phyloP scores from a whole-genome alignment of 768 basidiomycete genomes.

The Lentinula edodes region DNA sequence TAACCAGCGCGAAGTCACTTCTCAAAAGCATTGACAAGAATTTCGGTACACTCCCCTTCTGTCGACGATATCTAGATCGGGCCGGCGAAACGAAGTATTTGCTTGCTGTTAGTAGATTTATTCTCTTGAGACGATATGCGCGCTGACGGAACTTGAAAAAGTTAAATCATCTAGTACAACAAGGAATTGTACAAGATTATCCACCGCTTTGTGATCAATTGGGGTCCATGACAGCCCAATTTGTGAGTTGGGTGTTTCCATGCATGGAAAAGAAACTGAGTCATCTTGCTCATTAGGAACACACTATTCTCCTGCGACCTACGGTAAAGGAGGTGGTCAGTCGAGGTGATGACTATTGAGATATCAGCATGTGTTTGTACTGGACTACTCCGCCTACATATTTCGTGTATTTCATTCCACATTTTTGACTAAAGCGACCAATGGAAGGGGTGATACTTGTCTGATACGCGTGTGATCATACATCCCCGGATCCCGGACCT shows the following conservation, averaged over 20 bases:
- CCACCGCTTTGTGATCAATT: slow-evolving; percentile 84
- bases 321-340: slow-evolving; percentile 83
- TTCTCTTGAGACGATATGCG: not conserved
- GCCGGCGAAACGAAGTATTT: slow-evolving; percentile 90
- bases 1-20: slow-evolving; percentile 80
- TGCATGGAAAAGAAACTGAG: not conserved
- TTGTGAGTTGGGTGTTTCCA: slow-evolving; percentile 33
- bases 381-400: not conserved
- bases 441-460: no score
- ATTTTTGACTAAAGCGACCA: no score
- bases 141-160: slow-evolving; percentile 20
- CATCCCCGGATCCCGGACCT: not conserved
- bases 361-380: not conserved
- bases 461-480: no score
- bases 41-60: slow-evolving; percentile 95
- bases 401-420: not conserved
- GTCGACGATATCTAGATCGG: slow-evolving; percentile 91
- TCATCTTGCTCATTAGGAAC: slow-evolving; percentile 48
- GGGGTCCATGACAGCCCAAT: slow-evolving; percentile 93
- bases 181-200: slow-evolving; percentile 76
- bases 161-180: slow-evolving; percentile 86
- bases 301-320: slow-evolving; percentile 79
- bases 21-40: slow-evolving; percentile 85
- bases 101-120: slow-evolving; percentile 57
- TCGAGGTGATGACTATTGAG: slow-evolving; percentile 76